phyloP scores from a whole-genome alignment of 2,329 filamentous ascomycete species.

The Phaeomoniella chlamydospora region DNA sequence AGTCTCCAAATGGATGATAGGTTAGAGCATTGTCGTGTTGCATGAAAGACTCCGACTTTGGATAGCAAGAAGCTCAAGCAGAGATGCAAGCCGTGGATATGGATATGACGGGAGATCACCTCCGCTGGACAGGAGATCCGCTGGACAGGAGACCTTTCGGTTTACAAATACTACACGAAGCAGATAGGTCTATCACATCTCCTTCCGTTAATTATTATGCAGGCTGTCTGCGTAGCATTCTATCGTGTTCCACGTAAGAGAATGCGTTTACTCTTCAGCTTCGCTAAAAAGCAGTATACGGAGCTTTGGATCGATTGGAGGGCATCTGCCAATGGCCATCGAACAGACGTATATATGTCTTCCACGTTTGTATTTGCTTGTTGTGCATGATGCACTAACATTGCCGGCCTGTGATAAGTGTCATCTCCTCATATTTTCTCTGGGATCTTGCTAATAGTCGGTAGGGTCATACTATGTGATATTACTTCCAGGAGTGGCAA shows the following conservation, averaged over 20 bases:
- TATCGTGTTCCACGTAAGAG: not conserved
- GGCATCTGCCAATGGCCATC: not conserved
- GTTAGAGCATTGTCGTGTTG: too few species aligned
- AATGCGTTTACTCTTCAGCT: not conserved
- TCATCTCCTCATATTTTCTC: not conserved
- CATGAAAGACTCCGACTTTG: too few species aligned
- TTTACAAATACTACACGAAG: not conserved
- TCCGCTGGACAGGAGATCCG: too few species aligned
- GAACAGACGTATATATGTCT: not conserved
- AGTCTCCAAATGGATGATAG: too few species aligned
- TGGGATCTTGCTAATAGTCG: not conserved
- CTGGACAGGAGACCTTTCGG: not conserved
- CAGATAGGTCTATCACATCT: not conserved
- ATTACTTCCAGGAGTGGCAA: constrained; percentile 2
- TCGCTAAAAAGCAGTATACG: not conserved
- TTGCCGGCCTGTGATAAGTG: not conserved
- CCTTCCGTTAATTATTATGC: not conserved
- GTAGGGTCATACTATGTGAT: not conserved
- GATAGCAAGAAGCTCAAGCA: too few species aligned
- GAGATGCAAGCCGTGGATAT: too few species aligned
- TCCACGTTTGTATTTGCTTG: not conserved
- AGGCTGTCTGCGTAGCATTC: not conserved
- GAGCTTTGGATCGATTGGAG: not conserved
- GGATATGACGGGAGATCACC: too few species aligned
- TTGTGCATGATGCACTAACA: not conserved